phyloP scores from a whole-genome alignment of 2,329 filamentous ascomycete species.

The Epichloe sylvatica region DNA sequence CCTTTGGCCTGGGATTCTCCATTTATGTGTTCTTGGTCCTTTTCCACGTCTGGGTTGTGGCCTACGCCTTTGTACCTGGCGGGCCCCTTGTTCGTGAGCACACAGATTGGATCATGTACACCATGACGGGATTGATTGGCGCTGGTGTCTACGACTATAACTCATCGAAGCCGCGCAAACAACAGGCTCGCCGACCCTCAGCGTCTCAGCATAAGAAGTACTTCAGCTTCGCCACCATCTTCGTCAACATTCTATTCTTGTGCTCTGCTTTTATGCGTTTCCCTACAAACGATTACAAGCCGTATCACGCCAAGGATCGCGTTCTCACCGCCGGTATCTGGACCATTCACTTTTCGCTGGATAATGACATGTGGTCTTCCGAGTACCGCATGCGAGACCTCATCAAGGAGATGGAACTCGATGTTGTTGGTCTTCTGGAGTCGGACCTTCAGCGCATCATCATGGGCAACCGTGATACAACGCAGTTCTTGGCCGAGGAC shows the following conservation, averaged over 20 bases:
- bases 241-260: constrained; percentile 67
- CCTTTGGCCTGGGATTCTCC: constrained; percentile 80
- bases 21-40: constrained; percentile 87
- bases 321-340: constrained; percentile 90
- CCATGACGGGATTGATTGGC: constrained; percentile 72
- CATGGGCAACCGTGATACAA: constrained; percentile 96
- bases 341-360: constrained; percentile 95
- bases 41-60: constrained; percentile 98
- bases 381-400: constrained; percentile 87
- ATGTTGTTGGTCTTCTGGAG: constrained; percentile 89
- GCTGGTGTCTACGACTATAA: constrained; percentile 67
- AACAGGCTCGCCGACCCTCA: constrained; percentile 15
- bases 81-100: constrained; percentile 84
- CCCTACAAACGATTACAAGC: constrained; percentile 79
- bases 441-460: constrained; percentile 93
- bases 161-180: constrained; percentile 30
- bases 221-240: constrained; percentile 45
- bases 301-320: constrained; percentile 79
- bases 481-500: constrained; percentile 88
- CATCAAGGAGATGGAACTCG: constrained; percentile 88
- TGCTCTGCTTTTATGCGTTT: constrained; percentile 79
- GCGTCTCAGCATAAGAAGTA: constrained; percentile 36
- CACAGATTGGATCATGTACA: constrained; percentile 89
- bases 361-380: constrained; percentile 98
- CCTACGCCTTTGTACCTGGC: constrained; percentile 93